phyloP scores from a whole-genome alignment of 1,139 yeast genomes.

The Suhomyces panamericanus region DNA sequence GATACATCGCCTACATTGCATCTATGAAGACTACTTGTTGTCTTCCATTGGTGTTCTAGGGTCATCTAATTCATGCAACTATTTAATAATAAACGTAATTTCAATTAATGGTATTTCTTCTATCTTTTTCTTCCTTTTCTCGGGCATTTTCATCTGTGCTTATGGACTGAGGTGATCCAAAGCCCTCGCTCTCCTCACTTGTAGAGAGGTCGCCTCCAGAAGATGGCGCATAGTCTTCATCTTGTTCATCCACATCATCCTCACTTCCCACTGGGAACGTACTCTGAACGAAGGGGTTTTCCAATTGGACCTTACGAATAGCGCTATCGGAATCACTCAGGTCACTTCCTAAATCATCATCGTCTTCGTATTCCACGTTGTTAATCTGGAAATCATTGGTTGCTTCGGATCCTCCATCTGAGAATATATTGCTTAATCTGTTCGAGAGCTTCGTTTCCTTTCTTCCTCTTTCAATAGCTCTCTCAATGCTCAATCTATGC shows the following conservation, averaged over 20 bases:
- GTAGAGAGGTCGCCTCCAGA: slow-evolving; percentile 4
- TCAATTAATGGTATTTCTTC: slow-evolving; percentile 11
- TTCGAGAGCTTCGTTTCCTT: slow-evolving; percentile 23
- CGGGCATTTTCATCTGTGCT: not conserved
- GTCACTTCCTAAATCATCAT: slow-evolving; percentile 21
- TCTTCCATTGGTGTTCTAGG: not conserved
- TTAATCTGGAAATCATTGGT: slow-evolving; percentile 13
- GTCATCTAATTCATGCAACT: not conserved
- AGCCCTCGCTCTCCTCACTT: slow-evolving; percentile 8
- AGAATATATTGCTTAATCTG: slow-evolving; percentile 10
- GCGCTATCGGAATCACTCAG: slow-evolving; percentile 21
- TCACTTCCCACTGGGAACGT: slow-evolving; percentile 13
- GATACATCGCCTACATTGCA: no score
- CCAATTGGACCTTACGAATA: no score
- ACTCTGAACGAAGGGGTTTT: no score
- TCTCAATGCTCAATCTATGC: slow-evolving; percentile 62
- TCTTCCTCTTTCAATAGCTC: slow-evolving; percentile 59
- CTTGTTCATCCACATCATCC: slow-evolving; percentile 15
- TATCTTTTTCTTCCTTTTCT: not conserved
- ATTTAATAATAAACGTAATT: not conserved
- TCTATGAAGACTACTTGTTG: no score
- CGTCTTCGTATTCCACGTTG: slow-evolving; percentile 19
- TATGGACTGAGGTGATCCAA: not conserved
- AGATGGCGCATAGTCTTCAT: slow-evolving; percentile 15
- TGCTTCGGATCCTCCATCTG: slow-evolving; percentile 7